Conservation (phyloP, 306 rosid species). For the Hippophae rhamnoides region DNA sequence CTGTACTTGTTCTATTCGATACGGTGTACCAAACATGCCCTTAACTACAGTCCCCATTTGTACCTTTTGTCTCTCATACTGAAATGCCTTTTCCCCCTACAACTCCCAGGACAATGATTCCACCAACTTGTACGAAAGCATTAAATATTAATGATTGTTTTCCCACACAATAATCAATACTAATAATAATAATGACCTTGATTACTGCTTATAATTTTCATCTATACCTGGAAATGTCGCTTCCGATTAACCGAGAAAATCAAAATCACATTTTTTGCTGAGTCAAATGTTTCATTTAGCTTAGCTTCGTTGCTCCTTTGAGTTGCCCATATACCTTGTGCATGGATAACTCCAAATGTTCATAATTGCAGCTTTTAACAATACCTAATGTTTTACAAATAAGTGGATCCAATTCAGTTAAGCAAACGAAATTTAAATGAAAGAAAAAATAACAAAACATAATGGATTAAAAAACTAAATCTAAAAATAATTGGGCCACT, state of each 20-base stretch:
- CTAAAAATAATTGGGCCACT: background rate
- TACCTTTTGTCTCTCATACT: too few relatives aligned
- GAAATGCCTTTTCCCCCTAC: too few relatives aligned
- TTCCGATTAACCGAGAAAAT: slow-evolving; percentile 97
- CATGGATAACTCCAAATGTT: slow-evolving; percentile 96
- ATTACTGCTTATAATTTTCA: slow-evolving; percentile 9
- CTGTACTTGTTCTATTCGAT: too few relatives aligned
- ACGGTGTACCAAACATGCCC: too few relatives aligned
- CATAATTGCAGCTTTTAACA: slow-evolving; percentile 99
- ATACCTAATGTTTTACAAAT: slow-evolving; percentile 58
- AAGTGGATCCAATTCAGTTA: slow-evolving; percentile 21
- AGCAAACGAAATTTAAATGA: slow-evolving; percentile 1
- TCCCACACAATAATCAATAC: too few relatives aligned
- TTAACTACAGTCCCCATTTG: too few relatives aligned
- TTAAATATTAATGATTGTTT: too few relatives aligned
- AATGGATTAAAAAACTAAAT: slow-evolving; percentile 1
- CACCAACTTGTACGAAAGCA: too few relatives aligned
- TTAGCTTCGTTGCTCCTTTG: slow-evolving; percentile 98
- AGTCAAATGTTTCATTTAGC: slow-evolving; percentile 94
- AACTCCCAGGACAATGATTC: too few relatives aligned
- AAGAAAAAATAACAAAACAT: background rate
- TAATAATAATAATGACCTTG: background rate
- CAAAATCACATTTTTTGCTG: slow-evolving; percentile 84
- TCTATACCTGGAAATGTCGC: slow-evolving; percentile 87
- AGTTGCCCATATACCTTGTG: slow-evolving; percentile 99